Base-by-base conservation (phyloP, 257 asterid genomes). In the Capsicum baccatum region DNA sequence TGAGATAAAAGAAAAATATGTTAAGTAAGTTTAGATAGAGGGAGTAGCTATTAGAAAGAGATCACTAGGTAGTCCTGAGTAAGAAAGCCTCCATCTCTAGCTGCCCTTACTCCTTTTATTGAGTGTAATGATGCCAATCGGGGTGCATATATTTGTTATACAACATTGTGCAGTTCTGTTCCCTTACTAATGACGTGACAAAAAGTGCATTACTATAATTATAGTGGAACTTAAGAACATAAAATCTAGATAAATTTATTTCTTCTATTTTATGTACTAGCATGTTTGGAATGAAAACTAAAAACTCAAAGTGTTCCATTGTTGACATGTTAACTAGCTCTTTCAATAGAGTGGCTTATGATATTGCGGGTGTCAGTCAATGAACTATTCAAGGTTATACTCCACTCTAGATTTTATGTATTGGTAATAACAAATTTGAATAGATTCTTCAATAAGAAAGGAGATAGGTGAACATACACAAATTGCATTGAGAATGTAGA, bases 131-230 rank as follows among this genome's bases (percentile, higher is more conserved):
- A 48, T 73, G 80, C 4, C 19, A 48, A 12, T 19, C 60, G 13
- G 44, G 80, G 60, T 50, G 80, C 13, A 71, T 50, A 19, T 52
- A 21, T 74, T 74, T 74, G 81, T 74, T 21, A 76, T 76, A 76
- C 7, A 50, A 44, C 19, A 76, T 76, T 56, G 58, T 14, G 42
- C 81, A 0, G 8, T 8, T 50, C 60, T 2, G 16, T 73, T 52
- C 21, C 81, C 62, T 76, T 6, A 7, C 44, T 1, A 1, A 50
- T 76, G 62, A 50, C 21, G 63, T 13, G 47, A 7, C 4, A 21
- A 76, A 35, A 70, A 42, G 8, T 52, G 63, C 47, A 13, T 52
- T 76, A 0, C 44, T 6, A 19, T 10, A 74, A 50, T 2, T 6
- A 12, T 9, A 4, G 19, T 52, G 81, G 44, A 50, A 76, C 47